Evolutionary conservation across 169 alveolate species (phyloP).

Genomic region (Plasmodium falciparum): DNA sequence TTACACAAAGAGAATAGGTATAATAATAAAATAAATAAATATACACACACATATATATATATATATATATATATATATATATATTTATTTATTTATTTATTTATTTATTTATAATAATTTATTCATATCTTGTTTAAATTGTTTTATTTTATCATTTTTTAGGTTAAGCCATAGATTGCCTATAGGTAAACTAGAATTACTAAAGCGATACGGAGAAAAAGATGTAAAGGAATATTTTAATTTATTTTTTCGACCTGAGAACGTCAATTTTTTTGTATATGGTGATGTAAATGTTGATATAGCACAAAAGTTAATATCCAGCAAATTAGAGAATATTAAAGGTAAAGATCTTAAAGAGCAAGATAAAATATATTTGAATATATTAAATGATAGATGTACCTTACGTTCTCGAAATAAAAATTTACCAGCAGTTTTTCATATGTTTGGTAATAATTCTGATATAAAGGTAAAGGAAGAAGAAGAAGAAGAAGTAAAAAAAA

Average conservation of each 20-base stretch:
- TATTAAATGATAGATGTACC: constrained; percentile 23
- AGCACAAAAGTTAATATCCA: constrained; percentile 34
- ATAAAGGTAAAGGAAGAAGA: too few relatives aligned
- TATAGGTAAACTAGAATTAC: constrained; percentile 63
- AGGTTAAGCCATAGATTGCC: constrained; percentile 68
- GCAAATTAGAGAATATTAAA: constrained; percentile 32
- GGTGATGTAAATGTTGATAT: constrained; percentile 81
- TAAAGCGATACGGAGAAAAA: constrained; percentile 56
- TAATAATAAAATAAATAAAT: neutral
- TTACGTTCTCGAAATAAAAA: constrained; percentile 45
- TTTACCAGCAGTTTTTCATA: constrained; percentile 57
- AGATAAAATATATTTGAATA: constrained; percentile 24
- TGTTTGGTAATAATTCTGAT: constrained; percentile 2
- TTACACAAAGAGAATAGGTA: constrained; percentile 88
- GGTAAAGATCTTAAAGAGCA: constrained; percentile 36
- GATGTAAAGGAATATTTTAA: constrained; percentile 62
- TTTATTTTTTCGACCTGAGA: constrained; percentile 77
- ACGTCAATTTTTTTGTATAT: constrained; percentile 79
- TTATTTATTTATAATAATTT: neutral
- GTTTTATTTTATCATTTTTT: neutral
- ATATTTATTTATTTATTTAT: neutral
- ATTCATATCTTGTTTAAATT: neutral
- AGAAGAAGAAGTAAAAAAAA: neutral
- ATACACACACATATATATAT: too few relatives aligned
- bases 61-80: neutral